Conservation (phyloP, 306 rosid species). For the Cyamopsis tetragonoloba region DNA sequence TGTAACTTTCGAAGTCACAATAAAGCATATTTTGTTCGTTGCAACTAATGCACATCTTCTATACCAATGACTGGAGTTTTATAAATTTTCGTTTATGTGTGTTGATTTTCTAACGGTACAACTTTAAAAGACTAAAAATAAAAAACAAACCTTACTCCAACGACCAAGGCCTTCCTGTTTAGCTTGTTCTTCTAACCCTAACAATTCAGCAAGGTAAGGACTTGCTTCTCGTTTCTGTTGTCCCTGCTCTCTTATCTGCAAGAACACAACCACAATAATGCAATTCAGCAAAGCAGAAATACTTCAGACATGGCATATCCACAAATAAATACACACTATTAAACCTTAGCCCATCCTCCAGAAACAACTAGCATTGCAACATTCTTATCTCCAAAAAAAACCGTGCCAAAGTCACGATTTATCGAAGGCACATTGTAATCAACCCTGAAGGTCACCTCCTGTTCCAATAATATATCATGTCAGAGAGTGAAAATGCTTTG, state of each 20-base stretch:
- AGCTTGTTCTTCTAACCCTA: constrained; percentile 81
- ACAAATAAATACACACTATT: neutral
- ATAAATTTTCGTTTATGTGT: neutral
- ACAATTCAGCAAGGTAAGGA: constrained; percentile 76
- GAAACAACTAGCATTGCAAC: constrained; percentile 73
- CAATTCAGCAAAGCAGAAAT: neutral
- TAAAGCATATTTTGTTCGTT: too few relatives aligned
- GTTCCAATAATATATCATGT: constrained; percentile 25
- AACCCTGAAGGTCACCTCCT: constrained; percentile 86
- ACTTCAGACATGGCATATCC: neutral
- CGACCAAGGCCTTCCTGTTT: constrained; percentile 89
- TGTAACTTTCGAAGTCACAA: too few relatives aligned
- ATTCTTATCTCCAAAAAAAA: constrained; percentile 77
- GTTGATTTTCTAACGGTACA: too few relatives aligned
- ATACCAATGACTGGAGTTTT: neutral
- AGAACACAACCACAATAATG: constrained; percentile 19
- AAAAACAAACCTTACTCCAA: constrained; percentile 78
- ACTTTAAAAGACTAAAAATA: too few relatives aligned
- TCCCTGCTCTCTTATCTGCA: constrained; percentile 88
- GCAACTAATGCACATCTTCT: too few relatives aligned
- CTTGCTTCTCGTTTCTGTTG: constrained; percentile 89
- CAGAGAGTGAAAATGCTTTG: constrained; percentile 1
- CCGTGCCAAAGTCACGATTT: constrained; percentile 86
- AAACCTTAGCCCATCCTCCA: constrained; percentile 97
- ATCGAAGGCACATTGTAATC: constrained; percentile 84